Conservation (phyloP, 495 filamentous ascomycete genomes). For the Tuber umbilicatum region DNA sequence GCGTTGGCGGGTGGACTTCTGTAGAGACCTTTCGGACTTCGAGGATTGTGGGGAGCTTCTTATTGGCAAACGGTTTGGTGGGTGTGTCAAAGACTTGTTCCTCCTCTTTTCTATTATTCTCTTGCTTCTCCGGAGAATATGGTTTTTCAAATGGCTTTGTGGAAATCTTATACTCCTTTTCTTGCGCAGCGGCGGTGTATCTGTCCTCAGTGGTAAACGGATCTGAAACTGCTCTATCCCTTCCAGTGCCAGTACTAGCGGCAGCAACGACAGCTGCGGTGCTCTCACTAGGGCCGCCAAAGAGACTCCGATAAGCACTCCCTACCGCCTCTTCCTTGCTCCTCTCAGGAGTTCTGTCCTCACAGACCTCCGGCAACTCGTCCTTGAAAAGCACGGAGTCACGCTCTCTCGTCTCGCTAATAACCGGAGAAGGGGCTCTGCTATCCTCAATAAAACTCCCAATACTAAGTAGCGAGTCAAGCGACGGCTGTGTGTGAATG, state of each 20-base stretch:
- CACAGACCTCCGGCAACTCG: slow-evolving; percentile 6
- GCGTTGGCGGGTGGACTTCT: slow-evolving; percentile 1
- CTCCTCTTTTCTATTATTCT: slow-evolving; percentile 1
- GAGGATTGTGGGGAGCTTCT: slow-evolving; percentile 19
- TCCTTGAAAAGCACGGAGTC: slow-evolving; percentile 14
- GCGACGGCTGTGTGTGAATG: slow-evolving; percentile 29
- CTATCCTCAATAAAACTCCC: slow-evolving; percentile 19
- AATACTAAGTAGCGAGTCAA: slow-evolving; percentile 28
- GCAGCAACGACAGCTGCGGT: background rate
- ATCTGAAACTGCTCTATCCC: slow-evolving; percentile 13
- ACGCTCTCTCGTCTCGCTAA: slow-evolving; percentile 16
- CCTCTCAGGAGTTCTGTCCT: background rate
- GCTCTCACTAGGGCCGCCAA: slow-evolving; percentile 17
- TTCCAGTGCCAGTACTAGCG: background rate
- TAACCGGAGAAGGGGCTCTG: slow-evolving; percentile 15
- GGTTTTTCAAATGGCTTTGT: slow-evolving; percentile 6
- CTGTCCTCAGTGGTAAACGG: slow-evolving; percentile 8
- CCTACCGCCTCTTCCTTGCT: slow-evolving; percentile 7
- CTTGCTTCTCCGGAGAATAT: slow-evolving; percentile 8
- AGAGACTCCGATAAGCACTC: slow-evolving; percentile 27
- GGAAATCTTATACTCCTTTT: background rate
- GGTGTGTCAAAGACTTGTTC: background rate
- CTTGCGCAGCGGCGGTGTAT: background rate
- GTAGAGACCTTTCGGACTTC: slow-evolving; percentile 14
- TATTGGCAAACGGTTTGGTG: slow-evolving; percentile 1